Evolutionary conservation across 208 protist species (phyloP), one percentile per base, ranked within the genome.

Genomic region (Acanthamoeba healyi): DNA sequence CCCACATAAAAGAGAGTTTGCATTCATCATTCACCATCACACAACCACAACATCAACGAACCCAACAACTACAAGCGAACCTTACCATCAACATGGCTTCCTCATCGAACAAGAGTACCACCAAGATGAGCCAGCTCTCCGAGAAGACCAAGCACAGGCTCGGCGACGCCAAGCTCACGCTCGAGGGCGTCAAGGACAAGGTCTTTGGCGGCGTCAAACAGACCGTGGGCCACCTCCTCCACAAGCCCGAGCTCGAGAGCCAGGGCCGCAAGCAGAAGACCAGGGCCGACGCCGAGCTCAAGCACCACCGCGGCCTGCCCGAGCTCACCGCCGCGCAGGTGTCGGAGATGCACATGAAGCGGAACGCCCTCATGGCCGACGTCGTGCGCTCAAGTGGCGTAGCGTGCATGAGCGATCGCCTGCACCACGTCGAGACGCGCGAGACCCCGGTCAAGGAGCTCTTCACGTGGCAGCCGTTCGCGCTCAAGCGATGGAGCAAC

Each of bases 181-280:
- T 84, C 32, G 42, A 84, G 44, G 74, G 74, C 38, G 74, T 84
- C 44, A 84, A 84, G 74, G 82, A 90, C 82, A 90, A 90, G 54
- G 54, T 90, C 29, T 6, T 70, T 2, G 82, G 82, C 54, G 82
- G 82, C n/a, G 82, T 90, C 82, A 90, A 90, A 54, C 51, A 90
- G 24, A 70, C 7, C 15, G 58, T 70, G 5, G 82, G 82, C 82
- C 49, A 90, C 24, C 14, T 90, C 7, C 38, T 90, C 22, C 17
- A 38, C 46, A 42, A 70, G 14, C 29, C 19, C 29, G 36, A 42
- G 3, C 82, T 90, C 19, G 82, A 70, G 32, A 19, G n/a, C 82
- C 29, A 67, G 22, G 82, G 82, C 15, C 51, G 46, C 54, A 6
- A 84, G 42, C 74, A 84, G 44, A 10, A 22, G 1, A 6, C n/a